These are phyloP conservation scores for Ostreobium quekettii DNA, from an alignment of 139 green algal species.

Conservation along the genomic window DNA sequence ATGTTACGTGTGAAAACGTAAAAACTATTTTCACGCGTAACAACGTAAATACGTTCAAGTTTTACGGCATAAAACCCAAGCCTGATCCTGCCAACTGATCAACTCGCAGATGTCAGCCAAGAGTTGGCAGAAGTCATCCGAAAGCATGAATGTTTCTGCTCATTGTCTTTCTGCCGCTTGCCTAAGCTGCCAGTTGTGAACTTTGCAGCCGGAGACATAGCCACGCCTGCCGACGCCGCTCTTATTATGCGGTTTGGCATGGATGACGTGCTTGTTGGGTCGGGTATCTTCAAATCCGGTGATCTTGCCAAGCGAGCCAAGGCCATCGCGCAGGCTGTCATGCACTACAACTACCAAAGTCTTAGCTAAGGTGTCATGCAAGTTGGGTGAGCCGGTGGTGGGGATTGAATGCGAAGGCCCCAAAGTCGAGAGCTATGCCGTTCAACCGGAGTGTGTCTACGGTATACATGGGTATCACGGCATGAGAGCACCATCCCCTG, in stretches of 20 bases:
- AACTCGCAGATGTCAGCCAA: no score
- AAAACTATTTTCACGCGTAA: no score
- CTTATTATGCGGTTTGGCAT: conserved; percentile 99
- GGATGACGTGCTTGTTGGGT: conserved; percentile 98
- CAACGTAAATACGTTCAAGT: no score
- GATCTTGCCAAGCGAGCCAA: conserved; percentile 84
- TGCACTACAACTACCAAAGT: conserved; percentile 97
- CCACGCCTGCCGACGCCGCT: conserved; percentile 95
- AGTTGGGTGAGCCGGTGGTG: conserved; percentile 95
- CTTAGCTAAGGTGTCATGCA: conserved; percentile 82
- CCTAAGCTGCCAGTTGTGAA: conserved; percentile 93
- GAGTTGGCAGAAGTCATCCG: no score
- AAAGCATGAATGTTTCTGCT: no score
- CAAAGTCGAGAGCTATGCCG: conserved; percentile 75
- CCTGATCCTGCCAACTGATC: no score
- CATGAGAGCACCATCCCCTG: no score
- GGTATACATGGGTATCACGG: no score
- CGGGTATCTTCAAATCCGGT: conserved; percentile 97
- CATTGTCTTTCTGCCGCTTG: no score
- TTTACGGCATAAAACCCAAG: no score
- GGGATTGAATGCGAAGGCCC: conserved; percentile 89
- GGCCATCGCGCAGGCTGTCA: conserved; percentile 97
- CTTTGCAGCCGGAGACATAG: conserved; percentile 97
- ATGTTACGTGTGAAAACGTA: no score
- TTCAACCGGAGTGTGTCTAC: conserved; percentile 79